Evolutionary conservation across 2,329 filamentous ascomycete species (phyloP), one percentile per base, ranked within the genome.

Genomic region (Hypocrella siamensis): DNA sequence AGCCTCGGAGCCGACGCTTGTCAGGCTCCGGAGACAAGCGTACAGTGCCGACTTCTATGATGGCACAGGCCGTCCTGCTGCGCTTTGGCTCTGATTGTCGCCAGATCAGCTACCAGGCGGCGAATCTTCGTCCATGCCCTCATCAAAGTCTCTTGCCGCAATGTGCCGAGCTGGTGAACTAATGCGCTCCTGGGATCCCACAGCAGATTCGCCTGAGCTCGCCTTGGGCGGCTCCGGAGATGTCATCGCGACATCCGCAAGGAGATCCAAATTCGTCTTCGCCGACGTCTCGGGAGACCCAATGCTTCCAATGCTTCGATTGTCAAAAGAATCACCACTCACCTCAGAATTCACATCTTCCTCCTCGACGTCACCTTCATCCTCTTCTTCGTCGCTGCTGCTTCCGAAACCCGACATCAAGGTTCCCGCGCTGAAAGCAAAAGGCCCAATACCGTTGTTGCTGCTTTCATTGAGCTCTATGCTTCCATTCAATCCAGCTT

Each of bases 381-480:
- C 88, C 40, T 96, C 90, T 42, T 96, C 90, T 54, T 94, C 88
- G 44, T 93, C 85, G 47, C 85, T 93, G 30, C 82, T 90, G 57
- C 85, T 93, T 48, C 84, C 86, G 56, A 96, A 96, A 32, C 86
- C 85, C 48, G 82, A 88, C 56, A 90, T 70, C 37, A 93, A 61
- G 19, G 80, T 79, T 31, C 79, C 79, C 26, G 75, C 69, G 46
- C 73, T 76, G 44, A 82, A 72, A 26, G 75, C 73, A 51, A 86
- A 88, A 11, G 70, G 69, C 2, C 78, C 77, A 32, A 78, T 75
- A 31, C 77, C 77, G 37, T 73, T 75, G 36, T 66, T 69, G 38
- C 69, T 68, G 43, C 75, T 73, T 40, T 77, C 71, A 32, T 52
- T 57, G 38, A 80, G 58, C 40, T 86, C 82, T 47, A 85, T 73